phyloP scores from a whole-genome alignment of 1,284 basidiomycete species.

The Gymnopus androsaceus region DNA sequence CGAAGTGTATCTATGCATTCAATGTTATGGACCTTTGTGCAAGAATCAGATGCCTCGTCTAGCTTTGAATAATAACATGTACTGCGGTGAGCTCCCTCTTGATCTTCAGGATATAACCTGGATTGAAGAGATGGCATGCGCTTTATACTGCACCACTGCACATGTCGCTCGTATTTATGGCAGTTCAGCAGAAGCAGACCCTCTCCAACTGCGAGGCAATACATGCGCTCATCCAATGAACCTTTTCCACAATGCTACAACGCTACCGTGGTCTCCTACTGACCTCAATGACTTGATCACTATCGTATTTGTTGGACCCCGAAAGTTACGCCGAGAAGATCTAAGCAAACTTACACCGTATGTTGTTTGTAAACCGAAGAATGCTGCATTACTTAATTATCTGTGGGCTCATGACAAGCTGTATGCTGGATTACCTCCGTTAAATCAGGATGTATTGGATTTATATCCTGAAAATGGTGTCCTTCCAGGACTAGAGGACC shows the following conservation, averaged over 20 bases:
- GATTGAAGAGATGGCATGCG: conserved; percentile 25
- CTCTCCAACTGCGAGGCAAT: conserved; percentile 13
- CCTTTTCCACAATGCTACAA: conserved; percentile 23
- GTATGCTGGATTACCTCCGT: conserved; percentile 21
- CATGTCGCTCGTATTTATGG: conserved; percentile 20
- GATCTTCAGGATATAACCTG: conserved; percentile 19
- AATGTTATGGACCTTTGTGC: background rate
- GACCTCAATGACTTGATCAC: conserved; percentile 25
- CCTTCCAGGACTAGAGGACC: conserved; percentile 21
- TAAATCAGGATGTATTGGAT: conserved; percentile 19
- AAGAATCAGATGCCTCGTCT: conserved; percentile 1
- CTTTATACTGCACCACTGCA: conserved; percentile 21
- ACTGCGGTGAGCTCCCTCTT: conserved; percentile 18
- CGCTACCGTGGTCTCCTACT: conserved; percentile 23
- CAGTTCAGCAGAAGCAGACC: background rate
- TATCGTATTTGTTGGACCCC: conserved; percentile 28
- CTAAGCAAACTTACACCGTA: background rate
- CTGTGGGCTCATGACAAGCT: conserved; percentile 26
- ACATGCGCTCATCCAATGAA: conserved; percentile 20
- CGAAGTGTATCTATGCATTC: background rate
- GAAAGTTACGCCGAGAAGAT: conserved; percentile 16
- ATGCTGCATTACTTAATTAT: conserved; percentile 23
- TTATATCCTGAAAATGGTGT: conserved; percentile 21
- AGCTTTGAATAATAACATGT: conserved; percentile 21
- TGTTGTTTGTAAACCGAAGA: background rate